Conservation (phyloP, 2,329 filamentous ascomycete species). For the Lojkania enalia region DNA sequence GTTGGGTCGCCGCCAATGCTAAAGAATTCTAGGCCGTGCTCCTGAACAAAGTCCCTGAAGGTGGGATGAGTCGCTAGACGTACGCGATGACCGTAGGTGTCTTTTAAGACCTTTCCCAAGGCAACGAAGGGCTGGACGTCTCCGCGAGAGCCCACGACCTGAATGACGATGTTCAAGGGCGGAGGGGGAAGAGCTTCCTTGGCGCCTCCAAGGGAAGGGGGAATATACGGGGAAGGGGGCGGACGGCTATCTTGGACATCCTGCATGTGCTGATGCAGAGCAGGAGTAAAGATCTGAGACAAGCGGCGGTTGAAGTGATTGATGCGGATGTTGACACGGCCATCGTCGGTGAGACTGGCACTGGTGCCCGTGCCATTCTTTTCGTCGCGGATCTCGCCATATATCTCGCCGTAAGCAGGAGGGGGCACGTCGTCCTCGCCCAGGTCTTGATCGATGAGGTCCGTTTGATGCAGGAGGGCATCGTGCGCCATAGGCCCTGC, state of each 20-base stretch:
- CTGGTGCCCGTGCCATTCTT: conserved; percentile 41
- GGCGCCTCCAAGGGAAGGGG: conserved; percentile 1
- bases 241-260: conserved; percentile 1
- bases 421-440: conserved; percentile 29
- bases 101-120: conserved; percentile 5
- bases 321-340: conserved; percentile 33
- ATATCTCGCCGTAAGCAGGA: conserved; percentile 36
- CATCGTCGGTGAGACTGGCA: conserved; percentile 49
- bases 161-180: conserved; percentile 46
- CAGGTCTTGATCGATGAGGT: conserved; percentile 21
- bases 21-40: conserved; percentile 41
- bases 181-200: neutral
- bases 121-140: conserved; percentile 34
- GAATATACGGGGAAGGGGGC: neutral
- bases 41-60: conserved; percentile 21
- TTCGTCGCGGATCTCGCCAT: conserved; percentile 37
- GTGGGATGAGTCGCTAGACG: conserved; percentile 31
- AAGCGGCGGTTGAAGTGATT: conserved; percentile 25
- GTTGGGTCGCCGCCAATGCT: conserved; percentile 40
- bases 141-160: conserved; percentile 45
- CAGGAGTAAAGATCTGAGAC: conserved; percentile 14
- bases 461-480: conserved; percentile 22
- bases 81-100: conserved; percentile 30
- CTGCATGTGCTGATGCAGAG: neutral
- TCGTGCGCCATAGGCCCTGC: conserved; percentile 26